Conservation (phyloP, 1,139 yeast species). For the Protomyces macrosporus region DNA sequence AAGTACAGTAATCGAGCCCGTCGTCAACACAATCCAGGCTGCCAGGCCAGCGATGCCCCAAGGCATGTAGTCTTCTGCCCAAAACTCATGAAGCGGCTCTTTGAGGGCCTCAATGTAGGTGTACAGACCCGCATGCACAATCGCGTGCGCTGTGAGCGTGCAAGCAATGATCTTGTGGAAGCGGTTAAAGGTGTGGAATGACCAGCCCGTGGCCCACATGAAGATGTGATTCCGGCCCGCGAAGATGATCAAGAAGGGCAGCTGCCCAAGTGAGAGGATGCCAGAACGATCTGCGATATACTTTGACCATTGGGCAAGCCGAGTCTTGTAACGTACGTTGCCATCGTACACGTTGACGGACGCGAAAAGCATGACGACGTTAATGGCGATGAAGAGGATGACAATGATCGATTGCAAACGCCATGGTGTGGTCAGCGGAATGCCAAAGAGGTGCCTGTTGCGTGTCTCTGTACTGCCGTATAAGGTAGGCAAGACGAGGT, state of each 20-base stretch:
- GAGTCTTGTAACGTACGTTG: conserved; percentile 1
- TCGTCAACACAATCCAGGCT: conserved; percentile 41
- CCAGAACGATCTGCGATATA: conserved; percentile 56
- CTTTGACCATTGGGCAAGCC: conserved; percentile 35
- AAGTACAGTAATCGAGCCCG: conserved; percentile 35
- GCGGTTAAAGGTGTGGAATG: conserved; percentile 53
- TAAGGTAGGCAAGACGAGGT: conserved; percentile 28
- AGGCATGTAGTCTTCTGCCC: conserved; percentile 42
- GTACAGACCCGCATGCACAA: conserved; percentile 37
- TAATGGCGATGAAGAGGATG: conserved; percentile 46
- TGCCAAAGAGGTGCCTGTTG: neutral
- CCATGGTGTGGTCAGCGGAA: conserved; percentile 46
- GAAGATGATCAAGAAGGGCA: conserved; percentile 52
- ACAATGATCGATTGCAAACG: conserved; percentile 55
- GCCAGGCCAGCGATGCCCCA: conserved; percentile 45
- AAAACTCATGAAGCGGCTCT: conserved; percentile 37
- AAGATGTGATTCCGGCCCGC: conserved; percentile 61
- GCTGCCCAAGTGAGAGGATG: conserved; percentile 49
- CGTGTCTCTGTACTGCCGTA: conserved; percentile 19
- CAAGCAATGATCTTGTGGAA: conserved; percentile 60
- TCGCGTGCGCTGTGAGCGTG: conserved; percentile 45
- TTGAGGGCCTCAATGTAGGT: conserved; percentile 31
- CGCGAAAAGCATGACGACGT: conserved; percentile 37
- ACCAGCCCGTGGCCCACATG: conserved; percentile 55
- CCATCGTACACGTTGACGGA: conserved; percentile 11